phyloP scores from a whole-genome alignment of 805 yeast species.

The Scheffersomyces coipomensis region DNA sequence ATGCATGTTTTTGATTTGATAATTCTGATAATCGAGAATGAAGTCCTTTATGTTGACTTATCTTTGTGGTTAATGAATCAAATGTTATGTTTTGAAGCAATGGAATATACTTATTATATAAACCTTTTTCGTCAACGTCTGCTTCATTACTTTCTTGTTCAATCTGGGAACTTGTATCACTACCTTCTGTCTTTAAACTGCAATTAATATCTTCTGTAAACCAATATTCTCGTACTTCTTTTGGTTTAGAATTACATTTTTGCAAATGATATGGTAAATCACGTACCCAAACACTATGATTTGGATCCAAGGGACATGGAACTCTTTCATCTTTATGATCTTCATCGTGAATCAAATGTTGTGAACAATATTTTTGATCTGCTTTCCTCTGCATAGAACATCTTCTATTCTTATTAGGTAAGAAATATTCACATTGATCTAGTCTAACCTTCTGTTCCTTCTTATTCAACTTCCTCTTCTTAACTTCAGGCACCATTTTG shows the following conservation, averaged over 20 bases:
- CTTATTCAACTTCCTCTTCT: constrained; percentile 7
- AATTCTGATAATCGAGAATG: constrained; percentile 45
- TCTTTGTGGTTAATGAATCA: constrained; percentile 14
- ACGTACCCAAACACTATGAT: constrained; percentile 68
- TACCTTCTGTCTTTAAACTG: background rate
- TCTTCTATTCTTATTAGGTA: constrained; percentile 49
- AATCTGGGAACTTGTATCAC: background rate
- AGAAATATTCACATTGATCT: constrained; percentile 45
- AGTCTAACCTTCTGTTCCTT: background rate
- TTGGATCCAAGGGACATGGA: constrained; percentile 74
- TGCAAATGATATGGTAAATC: constrained; percentile 55
- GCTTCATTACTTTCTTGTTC: constrained; percentile 8
- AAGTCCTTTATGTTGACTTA: constrained; percentile 28
- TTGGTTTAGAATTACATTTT: constrained; percentile 55
- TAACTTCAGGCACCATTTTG: constrained; percentile 5
- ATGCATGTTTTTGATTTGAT: constrained; percentile 68
- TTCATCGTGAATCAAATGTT: constrained; percentile 44
- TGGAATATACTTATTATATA: constrained; percentile 16
- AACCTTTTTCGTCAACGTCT: constrained; percentile 9
- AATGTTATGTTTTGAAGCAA: constrained; percentile 11
- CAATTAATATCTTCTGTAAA: constrained; percentile 46
- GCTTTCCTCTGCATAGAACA: constrained; percentile 63
- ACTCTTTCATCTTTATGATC: constrained; percentile 42
- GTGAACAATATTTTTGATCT: constrained; percentile 55
- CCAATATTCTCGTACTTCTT: constrained; percentile 47